Base-by-base conservation (phyloP, 2,329 filamentous ascomycete genomes). In the Trematosphaeria pertusa region DNA sequence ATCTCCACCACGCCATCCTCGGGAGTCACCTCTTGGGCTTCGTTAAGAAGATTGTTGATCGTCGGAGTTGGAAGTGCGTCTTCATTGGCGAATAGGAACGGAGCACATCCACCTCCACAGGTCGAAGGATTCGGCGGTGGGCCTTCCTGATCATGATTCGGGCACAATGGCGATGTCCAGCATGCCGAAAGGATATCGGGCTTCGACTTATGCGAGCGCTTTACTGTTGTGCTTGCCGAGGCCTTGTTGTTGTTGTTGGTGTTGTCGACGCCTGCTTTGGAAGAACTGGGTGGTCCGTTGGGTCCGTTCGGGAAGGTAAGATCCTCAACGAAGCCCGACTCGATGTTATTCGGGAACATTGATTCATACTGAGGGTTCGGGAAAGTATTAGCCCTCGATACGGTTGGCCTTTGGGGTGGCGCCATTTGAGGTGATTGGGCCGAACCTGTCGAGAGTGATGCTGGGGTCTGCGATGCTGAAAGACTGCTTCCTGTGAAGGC, bases 121-220 rank as follows among this genome's bases (percentile, higher is more conserved):
- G 55, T 72, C n/a, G 71, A 71, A 12, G 71, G 70, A 33, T 73
- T 71, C 3, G 72, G 71, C 15, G 69, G 69, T 8, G 67, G 59
- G 4, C 66, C 70, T 24, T 71, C 66, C 34, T 70, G 63, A 20
- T 64, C 64, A 49, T 73, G 66, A 21, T 73, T 73, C 11, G 72
- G 72, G 44, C 72, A 74, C 3, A 74, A 52, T 10, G 72, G 72
- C 26, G 71, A 73, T 5, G 70, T 73, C 72, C 72, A 74, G 51
- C 72, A 74, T 12, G 71, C 70, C 19, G 72, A 71, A 6, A 73
- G 48, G 19, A 69, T 65, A 41, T 74, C 72, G 21, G 68, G 61
- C 45, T 68, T 67, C 38, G 54, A 63, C 53, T 66, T 71, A 41
- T 50, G 69, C 11, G 20, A 11, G n/a, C 70, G 62, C 56, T 73